These are phyloP conservation scores for Fusarium buxicola DNA, from an alignment of 2,329 filamentous ascomycete genomes.

Conservation along the genomic window DNA sequence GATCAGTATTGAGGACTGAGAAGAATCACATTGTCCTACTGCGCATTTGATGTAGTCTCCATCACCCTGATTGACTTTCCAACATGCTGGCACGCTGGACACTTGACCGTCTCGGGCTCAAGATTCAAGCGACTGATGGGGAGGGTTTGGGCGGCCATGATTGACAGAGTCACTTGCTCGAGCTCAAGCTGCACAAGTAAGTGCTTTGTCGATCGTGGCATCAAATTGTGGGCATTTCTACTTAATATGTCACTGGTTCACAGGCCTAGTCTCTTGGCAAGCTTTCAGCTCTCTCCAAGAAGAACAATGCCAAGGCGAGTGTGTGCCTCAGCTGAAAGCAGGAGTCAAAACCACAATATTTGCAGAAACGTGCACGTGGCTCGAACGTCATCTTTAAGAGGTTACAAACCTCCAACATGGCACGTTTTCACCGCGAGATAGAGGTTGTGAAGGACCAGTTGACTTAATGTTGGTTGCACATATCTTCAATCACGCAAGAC, in stretches of 20 bases:
- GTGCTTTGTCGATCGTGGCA: neutral
- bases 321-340: constrained; percentile 7
- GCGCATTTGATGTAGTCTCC: constrained; percentile 12
- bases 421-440: neutral
- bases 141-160: constrained; percentile 1
- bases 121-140: constrained; percentile 9
- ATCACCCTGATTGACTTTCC: constrained; percentile 15
- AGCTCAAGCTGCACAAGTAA: neutral
- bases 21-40: neutral
- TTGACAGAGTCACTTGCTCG: neutral
- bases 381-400: neutral
- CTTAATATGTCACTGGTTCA: neutral
- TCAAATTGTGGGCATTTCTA: neutral
- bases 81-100: constrained; percentile 16
- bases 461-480: neutral
- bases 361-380: neutral
- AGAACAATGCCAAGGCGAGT: constrained; percentile 5
- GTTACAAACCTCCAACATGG: neutral
- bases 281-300: neutral
- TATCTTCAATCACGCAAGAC: neutral
- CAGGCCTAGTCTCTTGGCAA: neutral
- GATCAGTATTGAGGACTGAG: neutral
- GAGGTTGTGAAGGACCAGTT: neutral
- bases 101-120: constrained; percentile 11
- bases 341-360: neutral